phyloP scores from a whole-genome alignment of 192 early-diverging fungal genomes.

The Backusella luteola region DNA sequence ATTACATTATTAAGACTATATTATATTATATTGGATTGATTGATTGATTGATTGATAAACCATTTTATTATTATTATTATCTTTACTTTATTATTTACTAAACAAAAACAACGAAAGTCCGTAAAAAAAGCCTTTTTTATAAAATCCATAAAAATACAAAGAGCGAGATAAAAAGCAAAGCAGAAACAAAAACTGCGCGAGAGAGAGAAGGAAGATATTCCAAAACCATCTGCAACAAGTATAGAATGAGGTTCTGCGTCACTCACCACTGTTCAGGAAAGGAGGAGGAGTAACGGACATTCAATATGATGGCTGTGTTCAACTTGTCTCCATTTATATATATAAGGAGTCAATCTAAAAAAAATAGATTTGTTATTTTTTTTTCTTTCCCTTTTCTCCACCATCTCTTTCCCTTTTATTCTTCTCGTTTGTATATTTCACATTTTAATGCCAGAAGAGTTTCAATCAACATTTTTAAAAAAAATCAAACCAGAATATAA shows the following conservation, averaged over 20 bases:
- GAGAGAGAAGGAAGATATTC: background rate
- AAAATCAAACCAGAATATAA: slow-evolving; percentile 6
- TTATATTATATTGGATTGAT: background rate
- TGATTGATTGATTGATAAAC: background rate
- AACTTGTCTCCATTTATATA: background rate
- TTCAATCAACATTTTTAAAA: slow-evolving; percentile 11
- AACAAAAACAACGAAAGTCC: background rate
- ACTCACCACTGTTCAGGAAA: background rate
- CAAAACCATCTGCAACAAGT: slow-evolving; percentile 1
- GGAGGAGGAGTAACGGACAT: background rate
- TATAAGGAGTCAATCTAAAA: background rate
- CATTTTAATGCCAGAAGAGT: slow-evolving; percentile 5
- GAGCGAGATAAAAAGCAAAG: background rate
- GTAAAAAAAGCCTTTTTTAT: background rate
- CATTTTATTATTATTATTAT: background rate
- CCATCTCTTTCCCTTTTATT: background rate
- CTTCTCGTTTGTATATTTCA: background rate
- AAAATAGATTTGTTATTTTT: slow-evolving; percentile 1
- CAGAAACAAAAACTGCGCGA: background rate
- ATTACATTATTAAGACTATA: background rate
- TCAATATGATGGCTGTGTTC: background rate
- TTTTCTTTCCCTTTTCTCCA: background rate
- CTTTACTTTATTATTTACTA: background rate
- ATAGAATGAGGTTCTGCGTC: slow-evolving; percentile 6
- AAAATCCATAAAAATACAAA: background rate